Evolutionary conservation across 2,329 filamentous ascomycete genomes (phyloP).

Genomic region (Alternaria ventricosa): DNA sequence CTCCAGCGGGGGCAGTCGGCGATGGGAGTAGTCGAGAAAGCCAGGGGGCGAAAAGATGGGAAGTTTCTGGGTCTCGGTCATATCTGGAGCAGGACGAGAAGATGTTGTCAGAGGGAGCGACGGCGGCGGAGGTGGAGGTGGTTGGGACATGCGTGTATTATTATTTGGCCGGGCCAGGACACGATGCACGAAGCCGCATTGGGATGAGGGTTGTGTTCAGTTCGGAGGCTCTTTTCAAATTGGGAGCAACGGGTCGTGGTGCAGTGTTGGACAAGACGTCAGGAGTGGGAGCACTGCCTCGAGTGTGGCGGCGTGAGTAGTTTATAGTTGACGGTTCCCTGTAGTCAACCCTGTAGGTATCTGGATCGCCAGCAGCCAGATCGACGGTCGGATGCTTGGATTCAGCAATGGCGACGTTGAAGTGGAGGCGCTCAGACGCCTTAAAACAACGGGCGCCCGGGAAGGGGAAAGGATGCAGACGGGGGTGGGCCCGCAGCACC

Average conservation of each 20-base stretch:
- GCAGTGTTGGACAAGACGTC: slow-evolving; percentile 48
- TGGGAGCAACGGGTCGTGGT: slow-evolving; percentile 47
- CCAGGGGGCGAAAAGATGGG: slow-evolving; percentile 50
- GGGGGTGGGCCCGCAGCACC: slow-evolving; percentile 35
- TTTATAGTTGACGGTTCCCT: slow-evolving; percentile 45
- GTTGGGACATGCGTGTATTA: slow-evolving; percentile 54
- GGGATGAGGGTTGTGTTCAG: slow-evolving; percentile 45
- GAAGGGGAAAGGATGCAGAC: slow-evolving; percentile 37
- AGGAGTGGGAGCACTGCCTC: slow-evolving; percentile 48
- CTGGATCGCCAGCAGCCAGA: slow-evolving; percentile 49
- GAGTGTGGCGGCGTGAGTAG: slow-evolving; percentile 48
- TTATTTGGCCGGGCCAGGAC: slow-evolving; percentile 50
- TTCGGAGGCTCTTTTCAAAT: slow-evolving; percentile 44
- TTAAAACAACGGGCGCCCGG: slow-evolving; percentile 39
- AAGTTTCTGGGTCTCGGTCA: slow-evolving; percentile 56
- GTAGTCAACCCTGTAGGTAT: slow-evolving; percentile 46
- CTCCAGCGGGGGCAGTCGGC: slow-evolving; percentile 49
- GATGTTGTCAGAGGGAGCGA: slow-evolving; percentile 51
- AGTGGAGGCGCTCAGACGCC: slow-evolving; percentile 44
- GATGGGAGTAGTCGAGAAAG: slow-evolving; percentile 50
- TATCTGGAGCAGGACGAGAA: slow-evolving; percentile 45
- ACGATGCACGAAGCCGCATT: slow-evolving; percentile 52
- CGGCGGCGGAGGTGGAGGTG: slow-evolving; percentile 49
- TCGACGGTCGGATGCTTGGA: slow-evolving; percentile 41
- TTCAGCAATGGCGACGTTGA: slow-evolving; percentile 46